phyloP scores from a whole-genome alignment of 129 eudicot genomes.

The Arctium minus region DNA sequence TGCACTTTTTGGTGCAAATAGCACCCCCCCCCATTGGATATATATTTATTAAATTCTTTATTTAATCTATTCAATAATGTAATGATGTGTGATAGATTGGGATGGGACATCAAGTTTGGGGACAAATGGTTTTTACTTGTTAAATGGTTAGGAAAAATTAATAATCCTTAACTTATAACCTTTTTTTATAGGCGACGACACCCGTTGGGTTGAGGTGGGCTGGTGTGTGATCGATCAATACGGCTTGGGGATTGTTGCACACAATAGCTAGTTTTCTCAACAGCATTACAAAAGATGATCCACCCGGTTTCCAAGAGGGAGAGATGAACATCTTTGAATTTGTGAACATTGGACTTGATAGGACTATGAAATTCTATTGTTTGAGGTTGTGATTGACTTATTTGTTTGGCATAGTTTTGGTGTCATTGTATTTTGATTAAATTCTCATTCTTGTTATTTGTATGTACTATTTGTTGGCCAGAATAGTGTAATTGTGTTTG shows the following conservation, averaged over 20 bases:
- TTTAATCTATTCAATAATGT: neutral
- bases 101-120: neutral
- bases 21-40: too few relatives aligned
- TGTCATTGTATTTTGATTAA: neutral
- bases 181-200: constrained; percentile 26
- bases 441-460: neutral
- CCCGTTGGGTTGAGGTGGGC: constrained; percentile 24
- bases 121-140: neutral
- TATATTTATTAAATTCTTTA: too few relatives aligned
- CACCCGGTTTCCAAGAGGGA: neutral
- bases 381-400: neutral
- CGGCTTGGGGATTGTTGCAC: constrained; percentile 13
- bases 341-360: constrained; percentile 13
- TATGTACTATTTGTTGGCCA: neutral
- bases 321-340: neutral
- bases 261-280: constrained; percentile 20
- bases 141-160: too few relatives aligned
- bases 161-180: neutral
- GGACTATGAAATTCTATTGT: neutral
- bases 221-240: neutral
- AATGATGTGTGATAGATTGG: too few relatives aligned
- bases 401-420: neutral
- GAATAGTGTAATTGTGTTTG: neutral
- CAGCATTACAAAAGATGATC: constrained; percentile 7
- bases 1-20: too few relatives aligned